Evolutionary conservation across 495 filamentous ascomycete species (phyloP).

Genomic region (Aspergillus indologenus): DNA sequence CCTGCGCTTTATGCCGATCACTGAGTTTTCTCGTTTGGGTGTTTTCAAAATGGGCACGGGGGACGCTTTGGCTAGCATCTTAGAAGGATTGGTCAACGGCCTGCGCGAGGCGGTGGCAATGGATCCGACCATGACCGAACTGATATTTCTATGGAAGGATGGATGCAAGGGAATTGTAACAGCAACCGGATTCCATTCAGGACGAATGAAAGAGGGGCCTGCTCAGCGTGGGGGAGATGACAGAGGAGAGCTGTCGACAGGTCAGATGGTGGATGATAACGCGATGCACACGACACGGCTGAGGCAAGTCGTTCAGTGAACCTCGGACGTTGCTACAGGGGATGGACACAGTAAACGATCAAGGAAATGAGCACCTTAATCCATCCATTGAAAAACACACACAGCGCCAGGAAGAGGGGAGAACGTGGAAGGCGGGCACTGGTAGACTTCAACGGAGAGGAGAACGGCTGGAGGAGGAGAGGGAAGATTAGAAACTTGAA

Average conservation of each 20-base stretch:
- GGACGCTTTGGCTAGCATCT: conserved; percentile 36
- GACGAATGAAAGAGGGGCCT: background rate
- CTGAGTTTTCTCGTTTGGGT: conserved; percentile 26
- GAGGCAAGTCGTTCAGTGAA: conserved; percentile 5
- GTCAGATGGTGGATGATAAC: conserved; percentile 3
- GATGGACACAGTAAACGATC: conserved; percentile 1
- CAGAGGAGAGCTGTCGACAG: background rate
- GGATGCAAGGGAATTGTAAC: conserved; percentile 1
- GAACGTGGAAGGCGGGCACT: conserved; percentile 5
- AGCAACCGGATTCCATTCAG: conserved; percentile 23
- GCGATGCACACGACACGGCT: conserved; percentile 23
- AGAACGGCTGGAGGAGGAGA: conserved; percentile 1
- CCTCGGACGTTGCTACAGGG: conserved; percentile 14
- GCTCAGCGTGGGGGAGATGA: background rate
- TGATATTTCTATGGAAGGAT: conserved; percentile 12
- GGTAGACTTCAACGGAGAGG: background rate
- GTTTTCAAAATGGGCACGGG: conserved; percentile 45
- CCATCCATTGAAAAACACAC: conserved; percentile 14
- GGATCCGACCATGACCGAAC: conserved; percentile 39
- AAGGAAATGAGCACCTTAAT: conserved; percentile 9
- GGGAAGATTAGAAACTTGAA: conserved; percentile 1
- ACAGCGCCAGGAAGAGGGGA: background rate
- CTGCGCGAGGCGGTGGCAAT: conserved; percentile 37
- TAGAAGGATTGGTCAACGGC: conserved; percentile 30
- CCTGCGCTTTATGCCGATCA: conserved; percentile 35